phyloP scores from a whole-genome alignment of 768 basidiomycete species.

The Kwoniella botswanensis region DNA sequence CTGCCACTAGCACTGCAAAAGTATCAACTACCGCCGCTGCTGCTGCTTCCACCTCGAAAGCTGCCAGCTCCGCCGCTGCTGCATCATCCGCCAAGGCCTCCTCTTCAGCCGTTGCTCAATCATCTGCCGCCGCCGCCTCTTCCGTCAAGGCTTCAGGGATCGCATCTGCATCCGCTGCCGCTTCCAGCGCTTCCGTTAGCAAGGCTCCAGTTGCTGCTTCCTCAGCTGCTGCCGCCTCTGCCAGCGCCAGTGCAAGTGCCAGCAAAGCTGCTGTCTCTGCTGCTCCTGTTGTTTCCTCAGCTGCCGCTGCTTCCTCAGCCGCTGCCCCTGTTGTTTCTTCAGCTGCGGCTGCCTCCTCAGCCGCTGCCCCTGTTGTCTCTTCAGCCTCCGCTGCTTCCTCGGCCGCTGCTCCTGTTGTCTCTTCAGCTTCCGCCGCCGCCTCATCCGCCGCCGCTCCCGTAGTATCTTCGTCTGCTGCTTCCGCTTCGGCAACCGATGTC shows the following conservation, averaged over 20 bases:
- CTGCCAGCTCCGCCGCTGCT: conserved; percentile 6
- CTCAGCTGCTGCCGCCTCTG: conserved; percentile 2
- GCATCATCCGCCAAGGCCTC: conserved; percentile 9
- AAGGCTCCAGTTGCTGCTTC: conserved; percentile 10
- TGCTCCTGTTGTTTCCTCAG: conserved; percentile 1
- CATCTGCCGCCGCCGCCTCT: background rate
- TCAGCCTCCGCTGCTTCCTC: conserved; percentile 6
- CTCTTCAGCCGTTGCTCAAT: background rate
- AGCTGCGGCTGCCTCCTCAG: conserved; percentile 6
- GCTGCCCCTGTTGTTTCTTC: background rate
- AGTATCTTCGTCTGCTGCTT: conserved; percentile 19
- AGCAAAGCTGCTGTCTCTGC: conserved; percentile 8
- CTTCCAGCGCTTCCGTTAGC: conserved; percentile 7
- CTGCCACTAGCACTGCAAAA: conserved; percentile 12
- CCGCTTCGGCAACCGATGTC: conserved; percentile 12
- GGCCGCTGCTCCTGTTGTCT: background rate
- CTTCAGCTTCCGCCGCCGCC: conserved; percentile 6
- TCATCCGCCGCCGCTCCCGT: conserved; percentile 22
- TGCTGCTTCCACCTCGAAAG: conserved; percentile 20
- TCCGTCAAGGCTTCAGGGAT: conserved; percentile 3
- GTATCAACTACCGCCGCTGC: conserved; percentile 10
- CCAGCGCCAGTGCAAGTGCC: conserved; percentile 5
- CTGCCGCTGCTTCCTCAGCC: background rate
- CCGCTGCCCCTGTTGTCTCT: background rate
- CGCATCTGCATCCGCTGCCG: background rate